phyloP scores from a whole-genome alignment of 1,284 basidiomycete genomes.

The Ceratobasidium sp. region DNA sequence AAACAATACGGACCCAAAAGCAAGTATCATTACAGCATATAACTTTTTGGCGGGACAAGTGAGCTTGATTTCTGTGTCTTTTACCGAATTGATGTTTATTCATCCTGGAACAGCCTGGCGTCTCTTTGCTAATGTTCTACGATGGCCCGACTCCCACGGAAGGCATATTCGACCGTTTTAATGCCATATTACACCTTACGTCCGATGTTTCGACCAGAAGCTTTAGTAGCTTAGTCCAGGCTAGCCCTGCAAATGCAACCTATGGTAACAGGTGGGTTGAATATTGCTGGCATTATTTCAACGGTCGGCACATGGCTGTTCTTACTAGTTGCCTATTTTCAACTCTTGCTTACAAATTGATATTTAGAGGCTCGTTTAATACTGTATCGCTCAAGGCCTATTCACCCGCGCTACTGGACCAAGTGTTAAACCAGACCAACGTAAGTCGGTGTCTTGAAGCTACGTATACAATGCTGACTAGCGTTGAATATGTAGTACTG shows the following conservation, averaged over 20 bases:
- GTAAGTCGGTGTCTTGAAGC: conserved; percentile 55
- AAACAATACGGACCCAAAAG: conserved; percentile 70
- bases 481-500: conserved; percentile 57
- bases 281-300: background rate
- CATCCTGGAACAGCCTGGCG: conserved; percentile 54
- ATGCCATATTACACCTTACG: conserved; percentile 59
- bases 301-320: background rate
- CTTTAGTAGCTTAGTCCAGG: conserved; percentile 60
- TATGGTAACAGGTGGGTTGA: conserved; percentile 59
- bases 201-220: conserved; percentile 60
- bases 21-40: conserved; percentile 64
- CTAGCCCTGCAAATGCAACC: conserved; percentile 61
- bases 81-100: background rate
- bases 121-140: conserved; percentile 64
- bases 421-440: conserved; percentile 65
- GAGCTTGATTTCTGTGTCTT: background rate
- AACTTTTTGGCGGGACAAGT: background rate
- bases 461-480: conserved; percentile 46
- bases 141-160: conserved; percentile 65
- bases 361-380: conserved; percentile 63
- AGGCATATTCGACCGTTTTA: conserved; percentile 66
- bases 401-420: conserved; percentile 61
- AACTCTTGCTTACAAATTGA: background rate
- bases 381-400: conserved; percentile 64
- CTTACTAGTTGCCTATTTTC: background rate